Base-by-base conservation (phyloP, 2,329 filamentous ascomycete species). In the Huntiella decipiens region DNA sequence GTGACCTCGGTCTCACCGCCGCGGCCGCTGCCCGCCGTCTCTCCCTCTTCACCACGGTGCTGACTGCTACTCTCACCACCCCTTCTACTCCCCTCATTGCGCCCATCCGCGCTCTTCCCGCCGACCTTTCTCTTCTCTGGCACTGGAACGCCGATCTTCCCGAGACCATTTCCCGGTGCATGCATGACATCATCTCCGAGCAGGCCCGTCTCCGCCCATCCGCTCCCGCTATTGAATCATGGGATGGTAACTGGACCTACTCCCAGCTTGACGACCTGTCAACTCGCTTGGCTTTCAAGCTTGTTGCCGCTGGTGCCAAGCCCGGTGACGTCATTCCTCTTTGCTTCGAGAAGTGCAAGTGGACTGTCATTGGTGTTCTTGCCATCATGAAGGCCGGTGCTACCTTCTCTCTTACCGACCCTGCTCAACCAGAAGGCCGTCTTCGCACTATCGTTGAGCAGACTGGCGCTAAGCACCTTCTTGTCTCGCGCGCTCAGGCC, bases 281-380 rank as follows among this genome's bases (percentile, higher is more conserved):
- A 1, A 62, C 61, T 22, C 52, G 53, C 1, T 57, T 70, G 5
- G 67, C 66, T 3, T 53, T 53, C 4, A 57, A 64, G 46, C 58
- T 71, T 1, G 50, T 56, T 11, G 53, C 54, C 8, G 51, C 54
- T n/a, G 65, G 65, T 12, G 56, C 64, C 34, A 52, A 48, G 2
- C 46, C 58, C 8, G 66, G 65, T n/a, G 59, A 56, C 35, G 60
- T 60, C 7, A 62, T 71, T n/a, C 66, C 66, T 2, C 56, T 70
- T n/a, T 67, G 65, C 51, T 68, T 70, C 48, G 64, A 68, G 52
- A 69, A 69, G 53, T 67, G 65, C 28, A 57, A 56, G 51, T 68
- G 64, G 65, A 63, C 66, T 4, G 56, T 61, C 5, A 58, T 69
- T 16, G 62, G 63, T 0, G 61, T 69, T 3, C 53, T 70, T 6